Percentiles rank a stretch among this genome's conserved stretches.
These are phyloP conservation scores for Solidago caesia DNA, from an alignment of 129 eudicot genomes.

Conservation along the genomic window DNA sequence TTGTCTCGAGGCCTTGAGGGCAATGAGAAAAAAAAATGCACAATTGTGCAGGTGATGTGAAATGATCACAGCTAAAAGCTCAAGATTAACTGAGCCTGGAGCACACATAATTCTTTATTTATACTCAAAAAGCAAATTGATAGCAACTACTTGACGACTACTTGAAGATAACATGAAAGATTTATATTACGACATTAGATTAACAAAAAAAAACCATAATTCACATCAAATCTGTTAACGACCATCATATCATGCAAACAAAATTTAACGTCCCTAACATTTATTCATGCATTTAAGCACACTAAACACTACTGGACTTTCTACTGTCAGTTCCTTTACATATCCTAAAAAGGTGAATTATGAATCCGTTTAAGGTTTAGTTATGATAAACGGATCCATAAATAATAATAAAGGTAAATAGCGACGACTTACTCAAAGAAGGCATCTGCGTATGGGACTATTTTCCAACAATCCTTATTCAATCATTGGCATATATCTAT, in stretches of 20 bases:
- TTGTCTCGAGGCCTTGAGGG: background rate
- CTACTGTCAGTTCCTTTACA: background rate
- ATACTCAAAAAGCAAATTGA: background rate
- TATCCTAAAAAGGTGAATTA: background rate
- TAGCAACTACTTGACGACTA: background rate
- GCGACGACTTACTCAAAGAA: background rate
- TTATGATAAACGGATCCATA: background rate
- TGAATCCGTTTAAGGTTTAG: background rate
- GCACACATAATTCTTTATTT: background rate
- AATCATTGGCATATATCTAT: background rate
- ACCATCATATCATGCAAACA: background rate
- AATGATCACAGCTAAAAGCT: background rate
- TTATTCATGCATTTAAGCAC: background rate
- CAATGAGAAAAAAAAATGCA: background rate
- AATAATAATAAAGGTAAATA: background rate
- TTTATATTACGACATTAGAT: background rate
- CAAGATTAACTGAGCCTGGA: background rate
- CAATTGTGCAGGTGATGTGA: background rate
- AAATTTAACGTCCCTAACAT: background rate
- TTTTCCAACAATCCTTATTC: background rate
- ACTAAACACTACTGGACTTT: background rate
- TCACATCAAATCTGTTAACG: background rate
- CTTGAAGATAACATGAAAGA: background rate
- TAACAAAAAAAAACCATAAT: background rate
- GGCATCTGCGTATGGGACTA: background rate